Conservation (phyloP, 177 flowering plant species). For the Vitis hybrid region DNA sequence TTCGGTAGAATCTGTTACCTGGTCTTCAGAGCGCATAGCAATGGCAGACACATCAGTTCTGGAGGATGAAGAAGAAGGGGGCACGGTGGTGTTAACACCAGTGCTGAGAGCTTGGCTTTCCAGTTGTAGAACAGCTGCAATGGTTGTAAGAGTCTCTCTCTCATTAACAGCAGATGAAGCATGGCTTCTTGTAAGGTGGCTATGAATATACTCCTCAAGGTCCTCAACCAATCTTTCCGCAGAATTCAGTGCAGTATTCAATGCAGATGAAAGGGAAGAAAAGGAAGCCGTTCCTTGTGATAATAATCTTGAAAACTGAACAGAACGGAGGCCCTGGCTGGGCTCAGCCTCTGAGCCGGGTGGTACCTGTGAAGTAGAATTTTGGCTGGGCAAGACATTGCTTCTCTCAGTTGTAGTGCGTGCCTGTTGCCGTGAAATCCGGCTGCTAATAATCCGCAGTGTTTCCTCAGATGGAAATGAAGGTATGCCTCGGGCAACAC, state of each 20-base stretch:
- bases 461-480: constrained; percentile 29
- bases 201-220: constrained; percentile 23
- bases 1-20: constrained; percentile 7
- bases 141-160: constrained; percentile 19
- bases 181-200: constrained; percentile 9
- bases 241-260: constrained; percentile 27
- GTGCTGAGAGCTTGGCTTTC: constrained; percentile 15
- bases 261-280: constrained; percentile 36
- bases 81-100: constrained; percentile 4
- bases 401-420: constrained; percentile 13
- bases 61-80: constrained; percentile 12
- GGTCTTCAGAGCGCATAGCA: constrained; percentile 7
- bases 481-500: constrained; percentile 3
- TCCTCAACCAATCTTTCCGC: constrained; percentile 39
- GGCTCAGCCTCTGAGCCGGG: constrained; percentile 4
- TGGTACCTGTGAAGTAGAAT: constrained; percentile 1
- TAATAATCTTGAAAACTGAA: constrained; percentile 28
- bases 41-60: constrained; percentile 5
- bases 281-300: constrained; percentile 39
- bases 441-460: constrained; percentile 19
- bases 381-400: neutral
- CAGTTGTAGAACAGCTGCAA: constrained; percentile 18
- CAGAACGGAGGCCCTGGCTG: constrained; percentile 17
- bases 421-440: constrained; percentile 1
- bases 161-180: constrained; percentile 10